Evolutionary conservation across 768 basidiomycete species (phyloP), one percentile per base, ranked within the genome.

Genomic region (Rhodotorula paludigena): DNA sequence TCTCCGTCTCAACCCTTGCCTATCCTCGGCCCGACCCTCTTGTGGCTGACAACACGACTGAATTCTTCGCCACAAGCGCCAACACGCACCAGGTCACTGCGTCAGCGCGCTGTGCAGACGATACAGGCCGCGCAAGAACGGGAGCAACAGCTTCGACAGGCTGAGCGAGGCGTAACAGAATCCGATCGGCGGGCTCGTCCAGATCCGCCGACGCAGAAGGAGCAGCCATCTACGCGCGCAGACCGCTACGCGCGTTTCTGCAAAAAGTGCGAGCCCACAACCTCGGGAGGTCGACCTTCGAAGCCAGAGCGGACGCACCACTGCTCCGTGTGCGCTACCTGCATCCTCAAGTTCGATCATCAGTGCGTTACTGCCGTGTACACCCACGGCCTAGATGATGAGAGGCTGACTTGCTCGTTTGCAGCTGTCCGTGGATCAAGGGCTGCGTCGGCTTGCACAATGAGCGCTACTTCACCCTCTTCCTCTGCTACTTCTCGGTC

Each of bases 391-490:
- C n/a, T n/a, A 16, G 3, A 25, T 20, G 35, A 47, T 28, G 4
- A 21, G 28, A 12, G 30, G 5, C 28, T 48, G 52, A 48, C 33
- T 6, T 23, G 3, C 21, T 5, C 33, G n/a, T 16, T 23, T 9
- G 14, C 32, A 69, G 80, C 69, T 81, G 80, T 60, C 80, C 80
- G 41, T 80, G 79, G 78, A 67, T 71, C 59, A 44, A 68, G 47
- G 57, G 49, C 30, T 98, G 94, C 76, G 94, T 99, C 51, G 94
- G 94, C 18, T 78, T 98, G 12, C 83, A 94, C 77, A 99, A 98
- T 74, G 93, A 97, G 76, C 86, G 94, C 0, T 92, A 97, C 79
- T 99, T 99, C 74, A 83, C 94, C 45, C 80, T 98, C 54, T 99
- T 98, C 83, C 88, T 98, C 90, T 90, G 82, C 36, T 96, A 94